Evolutionary conservation across 345 rosid species (phyloP).

Genomic region (Eucalyptus regnans): DNA sequence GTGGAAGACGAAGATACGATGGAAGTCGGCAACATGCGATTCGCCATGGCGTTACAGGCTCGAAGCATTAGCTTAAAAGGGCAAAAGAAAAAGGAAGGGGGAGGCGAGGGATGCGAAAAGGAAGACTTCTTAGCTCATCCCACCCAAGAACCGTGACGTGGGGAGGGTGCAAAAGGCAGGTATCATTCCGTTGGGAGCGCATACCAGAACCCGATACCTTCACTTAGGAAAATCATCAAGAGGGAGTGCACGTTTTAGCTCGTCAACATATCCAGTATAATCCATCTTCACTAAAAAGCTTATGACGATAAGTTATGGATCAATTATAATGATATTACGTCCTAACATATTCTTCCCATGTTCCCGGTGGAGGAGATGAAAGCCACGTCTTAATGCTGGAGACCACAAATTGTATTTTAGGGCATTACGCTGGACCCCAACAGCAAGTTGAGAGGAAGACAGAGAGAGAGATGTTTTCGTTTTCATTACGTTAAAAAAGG

Average conservation of each 20-base stretch:
- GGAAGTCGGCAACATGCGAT: not conserved
- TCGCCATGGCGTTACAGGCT: not conserved
- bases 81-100: not conserved
- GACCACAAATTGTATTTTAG: too few species aligned
- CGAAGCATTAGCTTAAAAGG: not conserved
- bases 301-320: fast-evolving
- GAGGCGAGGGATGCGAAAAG: not conserved
- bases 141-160: not conserved
- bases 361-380: not conserved
- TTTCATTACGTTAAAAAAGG: not conserved
- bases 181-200: not conserved
- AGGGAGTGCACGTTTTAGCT: fast-evolving
- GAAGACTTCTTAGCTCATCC: not conserved
- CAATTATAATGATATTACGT: too few species aligned
- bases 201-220: too few species aligned
- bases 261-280: fast-evolving
- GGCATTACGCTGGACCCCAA: too few species aligned
- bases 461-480: not conserved
- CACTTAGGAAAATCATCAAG: fast-evolving
- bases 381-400: not conserved
- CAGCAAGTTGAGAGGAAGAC: not conserved
- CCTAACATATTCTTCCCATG: fast-evolving
- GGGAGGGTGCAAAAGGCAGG: not conserved
- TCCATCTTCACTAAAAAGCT: fast-evolving
- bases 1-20: not conserved